phyloP scores from a whole-genome alignment of 2,329 filamentous ascomycete species.

The Fusarium paranaense region DNA sequence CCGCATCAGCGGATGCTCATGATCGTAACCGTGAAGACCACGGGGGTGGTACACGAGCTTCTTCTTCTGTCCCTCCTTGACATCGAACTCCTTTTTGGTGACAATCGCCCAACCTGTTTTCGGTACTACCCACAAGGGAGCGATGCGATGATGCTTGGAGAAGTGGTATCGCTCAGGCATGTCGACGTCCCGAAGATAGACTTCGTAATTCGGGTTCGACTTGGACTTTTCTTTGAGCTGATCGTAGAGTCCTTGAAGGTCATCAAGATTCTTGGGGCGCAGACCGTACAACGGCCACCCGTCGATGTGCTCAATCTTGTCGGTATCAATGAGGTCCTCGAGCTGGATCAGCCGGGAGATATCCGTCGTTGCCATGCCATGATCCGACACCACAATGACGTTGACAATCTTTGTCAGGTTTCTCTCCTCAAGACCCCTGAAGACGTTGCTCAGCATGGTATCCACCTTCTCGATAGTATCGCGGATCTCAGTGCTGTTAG shows the following conservation, averaged over 20 bases:
- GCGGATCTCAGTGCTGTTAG: constrained; percentile 93
- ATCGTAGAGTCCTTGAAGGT: constrained; percentile 76
- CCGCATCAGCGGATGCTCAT: constrained; percentile 94
- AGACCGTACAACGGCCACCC: constrained; percentile 95
- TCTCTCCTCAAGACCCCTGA: constrained; percentile 79
- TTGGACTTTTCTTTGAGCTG: constrained; percentile 67
- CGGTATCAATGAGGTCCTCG: constrained; percentile 86
- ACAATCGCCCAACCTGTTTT: constrained; percentile 95
- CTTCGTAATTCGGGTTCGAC: constrained; percentile 78
- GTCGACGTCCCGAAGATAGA: constrained; percentile 85
- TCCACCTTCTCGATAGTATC: constrained; percentile 84
- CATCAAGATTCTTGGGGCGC: constrained; percentile 76
- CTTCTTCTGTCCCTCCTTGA: constrained; percentile 71
- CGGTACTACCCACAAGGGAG: constrained; percentile 93
- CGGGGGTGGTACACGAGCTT: constrained; percentile 79
- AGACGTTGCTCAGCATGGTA: constrained; percentile 80
- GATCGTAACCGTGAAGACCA: constrained; percentile 94
- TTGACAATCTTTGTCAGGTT: constrained; percentile 94
- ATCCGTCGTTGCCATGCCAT: constrained; percentile 97
- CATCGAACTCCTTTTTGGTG: constrained; percentile 80
- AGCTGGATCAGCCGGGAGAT: constrained; percentile 84
- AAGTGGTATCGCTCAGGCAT: constrained; percentile 98
- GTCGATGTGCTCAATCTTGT: constrained; percentile 84
- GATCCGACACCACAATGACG: constrained; percentile 94
- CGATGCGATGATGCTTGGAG: constrained; percentile 86